Conservation (phyloP, 1,284 basidiomycete species). For the Sanghuangporus baumii region DNA sequence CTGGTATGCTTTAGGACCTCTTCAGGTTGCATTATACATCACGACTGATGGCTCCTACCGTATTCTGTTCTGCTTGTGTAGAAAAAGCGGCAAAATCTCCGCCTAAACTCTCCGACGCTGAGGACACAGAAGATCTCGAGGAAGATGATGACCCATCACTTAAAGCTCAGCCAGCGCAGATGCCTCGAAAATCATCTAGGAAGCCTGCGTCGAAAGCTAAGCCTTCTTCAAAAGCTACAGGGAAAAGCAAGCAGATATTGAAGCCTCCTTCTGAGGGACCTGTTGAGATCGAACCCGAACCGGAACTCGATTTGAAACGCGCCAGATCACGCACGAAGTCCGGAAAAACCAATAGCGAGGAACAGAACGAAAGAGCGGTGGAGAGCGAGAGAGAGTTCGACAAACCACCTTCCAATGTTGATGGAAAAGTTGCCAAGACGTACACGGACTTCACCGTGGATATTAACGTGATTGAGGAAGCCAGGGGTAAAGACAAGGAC, state of each 20-base stretch:
- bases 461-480: conserved; percentile 10
- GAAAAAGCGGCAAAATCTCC: neutral
- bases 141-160: conserved; percentile 21
- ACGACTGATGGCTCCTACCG: no score
- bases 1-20: neutral
- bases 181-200: conserved; percentile 18
- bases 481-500: conserved; percentile 2
- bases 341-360: conserved; percentile 26
- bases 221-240: neutral
- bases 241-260: conserved; percentile 17
- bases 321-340: conserved; percentile 21
- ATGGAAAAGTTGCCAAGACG: conserved; percentile 5
- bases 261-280: conserved; percentile 26
- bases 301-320: conserved; percentile 10
- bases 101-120: neutral
- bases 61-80: neutral
- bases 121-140: conserved; percentile 9
- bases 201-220: conserved; percentile 6
- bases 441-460: conserved; percentile 11
- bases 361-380: conserved; percentile 23
- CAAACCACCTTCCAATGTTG: conserved; percentile 15
- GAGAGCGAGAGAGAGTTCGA: conserved; percentile 5
- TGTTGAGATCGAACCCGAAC: neutral
- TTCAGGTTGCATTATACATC: no score
- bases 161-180: conserved; percentile 4